Evolutionary conservation across 164 flowering plant species (phyloP), one percentile per base, ranked within the genome.

Genomic region (Chimonanthus salicifolius): DNA sequence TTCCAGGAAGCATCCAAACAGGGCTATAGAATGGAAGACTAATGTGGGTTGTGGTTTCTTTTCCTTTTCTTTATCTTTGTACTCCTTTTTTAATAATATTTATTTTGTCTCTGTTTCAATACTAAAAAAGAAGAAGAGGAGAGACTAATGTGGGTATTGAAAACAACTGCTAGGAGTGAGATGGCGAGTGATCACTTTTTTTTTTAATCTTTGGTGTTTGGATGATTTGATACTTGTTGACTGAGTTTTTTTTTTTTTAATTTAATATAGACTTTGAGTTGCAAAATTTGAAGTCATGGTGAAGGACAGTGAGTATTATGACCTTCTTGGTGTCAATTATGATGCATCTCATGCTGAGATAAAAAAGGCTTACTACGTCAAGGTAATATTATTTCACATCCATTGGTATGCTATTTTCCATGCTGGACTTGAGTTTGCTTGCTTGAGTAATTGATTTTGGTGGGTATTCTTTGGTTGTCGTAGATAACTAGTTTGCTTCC

Each of bases 321-420:
- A 94, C 58, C 74, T 87, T 11, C 77, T 94, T 85, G 97, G 94
- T 67, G 95, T 94, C 54, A 80, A 68, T 44, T 81, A 77, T 3
- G 92, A 90, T 71, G 92, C 99, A 5, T 81, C 95, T 49, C 15
- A 87, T 0, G 85, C 88, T 15, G 97, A 94, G 13, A 92, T 92
- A 64, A 94, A 90, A 82, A 94, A 88, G 83, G 99, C 97, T 72
- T 94, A 94, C 81, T 92, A 92, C 74, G 1, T 87, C 75, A 90
- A 94, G 89, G 98, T 90, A 70, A 51, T 46, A 3, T 62, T 10
- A 66, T 44, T 49, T 45, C 49, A 44, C 16, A 11, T 4, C 60
- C 60, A 11, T 54, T 54, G 60, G 16, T 4, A 11, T 54, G 60
- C 60, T 4, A 11, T 9, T 54, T 54, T 33, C 33, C 33, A 33